Evolutionary conservation across 441 rosid genomes (phyloP).

Genomic region (Populus hybrid): DNA sequence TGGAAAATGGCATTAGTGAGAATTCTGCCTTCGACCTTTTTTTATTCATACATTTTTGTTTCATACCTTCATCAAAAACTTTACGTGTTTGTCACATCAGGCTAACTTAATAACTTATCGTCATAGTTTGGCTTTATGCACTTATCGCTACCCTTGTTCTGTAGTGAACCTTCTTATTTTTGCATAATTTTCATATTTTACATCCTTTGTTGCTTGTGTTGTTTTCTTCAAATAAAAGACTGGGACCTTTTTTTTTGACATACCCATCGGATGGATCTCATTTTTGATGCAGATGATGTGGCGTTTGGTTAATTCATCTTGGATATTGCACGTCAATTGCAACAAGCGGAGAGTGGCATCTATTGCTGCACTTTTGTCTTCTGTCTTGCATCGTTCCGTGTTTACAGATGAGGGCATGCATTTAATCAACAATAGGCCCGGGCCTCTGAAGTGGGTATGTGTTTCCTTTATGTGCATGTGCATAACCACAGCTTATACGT

Average conservation of each 20-base stretch:
- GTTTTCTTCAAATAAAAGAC: constrained; percentile 6
- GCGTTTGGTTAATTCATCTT: constrained; percentile 81
- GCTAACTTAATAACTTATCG: neutral
- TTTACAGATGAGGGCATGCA: constrained; percentile 72
- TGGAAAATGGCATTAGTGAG: neutral
- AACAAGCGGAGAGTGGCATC: constrained; percentile 93
- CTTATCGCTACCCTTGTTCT: neutral
- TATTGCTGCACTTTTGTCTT: constrained; percentile 86
- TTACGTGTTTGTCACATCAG: neutral
- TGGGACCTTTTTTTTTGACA: neutral
- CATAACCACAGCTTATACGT: neutral
- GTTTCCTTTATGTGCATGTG: neutral
- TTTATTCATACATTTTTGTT: neutral
- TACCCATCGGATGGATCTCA: constrained; percentile 7
- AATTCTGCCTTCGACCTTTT: neutral
- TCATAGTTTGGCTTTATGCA: neutral
- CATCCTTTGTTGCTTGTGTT: constrained; percentile 1
- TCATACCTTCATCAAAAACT: neutral
- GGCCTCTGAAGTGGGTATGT: constrained; percentile 93
- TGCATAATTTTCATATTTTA: neutral
- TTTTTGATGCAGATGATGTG: constrained; percentile 68
- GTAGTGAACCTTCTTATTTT: neutral
- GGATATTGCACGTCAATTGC: constrained; percentile 89
- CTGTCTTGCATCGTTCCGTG: constrained; percentile 74
- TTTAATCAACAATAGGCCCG: constrained; percentile 43